phyloP scores from a whole-genome alignment of 805 yeast species.

The Priceomyces haplophilus region DNA sequence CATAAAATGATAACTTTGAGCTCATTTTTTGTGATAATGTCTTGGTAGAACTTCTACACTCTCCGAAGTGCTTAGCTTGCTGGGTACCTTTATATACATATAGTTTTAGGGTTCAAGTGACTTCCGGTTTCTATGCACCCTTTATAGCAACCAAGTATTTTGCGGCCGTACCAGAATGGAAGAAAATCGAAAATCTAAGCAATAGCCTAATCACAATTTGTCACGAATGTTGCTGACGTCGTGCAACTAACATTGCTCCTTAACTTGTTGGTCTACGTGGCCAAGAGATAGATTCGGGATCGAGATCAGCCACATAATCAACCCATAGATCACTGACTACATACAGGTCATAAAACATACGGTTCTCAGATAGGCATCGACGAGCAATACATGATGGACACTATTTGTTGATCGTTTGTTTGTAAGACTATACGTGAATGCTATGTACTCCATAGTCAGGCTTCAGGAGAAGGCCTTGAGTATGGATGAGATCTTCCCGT shows the following conservation, averaged over 20 bases:
- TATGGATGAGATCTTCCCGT: constrained; percentile 21
- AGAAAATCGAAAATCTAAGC: neutral
- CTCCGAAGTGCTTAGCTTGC: neutral
- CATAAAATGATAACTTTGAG: neutral
- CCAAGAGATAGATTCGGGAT: too few species aligned
- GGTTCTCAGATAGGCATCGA: too few species aligned
- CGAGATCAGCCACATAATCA: too few species aligned
- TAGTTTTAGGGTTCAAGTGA: too few species aligned
- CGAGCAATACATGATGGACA: too few species aligned
- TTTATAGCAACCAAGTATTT: neutral
- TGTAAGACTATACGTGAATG: neutral
- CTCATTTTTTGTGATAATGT: neutral
- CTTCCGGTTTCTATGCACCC: neutral
- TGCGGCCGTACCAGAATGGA: neutral
- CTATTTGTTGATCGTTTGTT: too few species aligned
- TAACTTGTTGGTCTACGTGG: too few species aligned
- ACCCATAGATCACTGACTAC: too few species aligned
- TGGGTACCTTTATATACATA: too few species aligned
- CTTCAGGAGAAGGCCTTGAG: constrained; percentile 13
- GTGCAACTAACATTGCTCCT: too few species aligned
- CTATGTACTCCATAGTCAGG: neutral
- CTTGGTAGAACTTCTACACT: neutral
- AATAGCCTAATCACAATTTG: neutral
- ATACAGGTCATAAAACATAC: too few species aligned
- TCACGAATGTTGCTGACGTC: too few species aligned